Evolutionary conservation across 176 grass and related monocot genomes (phyloP).

Genomic region (Phragmites australis): DNA sequence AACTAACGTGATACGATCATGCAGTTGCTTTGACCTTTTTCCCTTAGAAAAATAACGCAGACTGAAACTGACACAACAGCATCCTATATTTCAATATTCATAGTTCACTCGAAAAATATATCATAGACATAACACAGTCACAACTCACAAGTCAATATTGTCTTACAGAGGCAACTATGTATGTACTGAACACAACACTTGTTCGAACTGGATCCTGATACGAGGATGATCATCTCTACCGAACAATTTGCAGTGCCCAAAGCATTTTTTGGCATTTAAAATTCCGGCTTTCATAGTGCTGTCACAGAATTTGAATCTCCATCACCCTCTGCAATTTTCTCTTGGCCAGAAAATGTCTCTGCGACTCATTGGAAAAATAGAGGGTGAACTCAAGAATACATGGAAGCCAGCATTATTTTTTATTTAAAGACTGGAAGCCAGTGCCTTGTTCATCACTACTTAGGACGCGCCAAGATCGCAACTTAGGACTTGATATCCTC

Average conservation of each 20-base stretch:
- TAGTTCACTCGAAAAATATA: background rate
- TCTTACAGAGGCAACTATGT: no score
- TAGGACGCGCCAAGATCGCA: no score
- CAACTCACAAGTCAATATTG: no score
- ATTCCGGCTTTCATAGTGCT: conserved; percentile 16
- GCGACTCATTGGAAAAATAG: conserved; percentile 12
- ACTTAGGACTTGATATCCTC: background rate
- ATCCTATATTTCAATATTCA: background rate
- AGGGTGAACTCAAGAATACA: conserved; percentile 4
- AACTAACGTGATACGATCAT: background rate
- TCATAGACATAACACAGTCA: background rate
- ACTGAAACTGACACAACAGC: background rate
- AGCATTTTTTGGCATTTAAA: conserved; percentile 37
- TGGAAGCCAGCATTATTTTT: background rate
- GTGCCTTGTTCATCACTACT: no score
- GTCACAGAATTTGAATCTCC: conserved; percentile 25
- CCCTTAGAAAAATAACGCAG: no score
- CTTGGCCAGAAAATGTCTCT: background rate
- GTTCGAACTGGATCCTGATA: no score
- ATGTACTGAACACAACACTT: no score
- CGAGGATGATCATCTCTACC: conserved; percentile 51
- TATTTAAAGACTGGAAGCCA: no score
- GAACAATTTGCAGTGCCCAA: conserved; percentile 40
- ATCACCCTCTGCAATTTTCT: background rate
- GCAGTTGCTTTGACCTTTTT: no score